Percentiles rank a stretch among this genome's conserved stretches.
phyloP scores from a whole-genome alignment of 2,329 filamentous ascomycete species.

The Aspergillus sp. region DNA sequence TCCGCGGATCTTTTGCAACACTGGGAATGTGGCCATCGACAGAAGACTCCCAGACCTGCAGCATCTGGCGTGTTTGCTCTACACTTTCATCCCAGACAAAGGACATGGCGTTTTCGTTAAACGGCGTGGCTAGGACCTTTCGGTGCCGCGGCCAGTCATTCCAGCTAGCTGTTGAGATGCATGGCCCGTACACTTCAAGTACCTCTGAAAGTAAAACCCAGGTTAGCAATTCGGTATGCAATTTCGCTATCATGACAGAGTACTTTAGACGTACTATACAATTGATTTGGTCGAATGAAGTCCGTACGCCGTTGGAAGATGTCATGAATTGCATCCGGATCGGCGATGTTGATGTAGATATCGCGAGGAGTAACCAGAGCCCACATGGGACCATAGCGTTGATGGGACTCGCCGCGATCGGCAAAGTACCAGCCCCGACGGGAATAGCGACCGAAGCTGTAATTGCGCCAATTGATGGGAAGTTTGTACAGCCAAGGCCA shows the following conservation, averaged over 20 bases:
- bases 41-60: background rate
- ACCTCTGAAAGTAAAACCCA: background rate
- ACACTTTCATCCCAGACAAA: constrained; percentile 9
- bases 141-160: constrained; percentile 7
- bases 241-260: background rate
- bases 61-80: constrained; percentile 4
- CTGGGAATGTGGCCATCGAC: background rate
- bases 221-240: background rate
- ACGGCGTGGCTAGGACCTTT: constrained; percentile 3
- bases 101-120: constrained; percentile 7
- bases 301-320: background rate
- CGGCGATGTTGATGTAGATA: constrained; percentile 5
- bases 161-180: constrained; percentile 7
- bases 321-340: constrained; percentile 1
- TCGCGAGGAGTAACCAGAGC: constrained; percentile 7
- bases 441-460: constrained; percentile 7
- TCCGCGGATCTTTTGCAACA: constrained; percentile 7
- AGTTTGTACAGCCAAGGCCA: constrained; percentile 8
- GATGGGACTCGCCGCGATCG: constrained; percentile 4
- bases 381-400: constrained; percentile 1
- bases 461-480: constrained; percentile 2
- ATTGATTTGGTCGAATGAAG: constrained; percentile 4
- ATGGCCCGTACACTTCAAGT: constrained; percentile 7
- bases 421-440: constrained; percentile 9
- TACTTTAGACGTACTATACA: background rate